These are phyloP conservation scores for Apiotrichum domesticum DNA, from an alignment of 1,284 basidiomycete genomes.

Conservation along the genomic window DNA sequence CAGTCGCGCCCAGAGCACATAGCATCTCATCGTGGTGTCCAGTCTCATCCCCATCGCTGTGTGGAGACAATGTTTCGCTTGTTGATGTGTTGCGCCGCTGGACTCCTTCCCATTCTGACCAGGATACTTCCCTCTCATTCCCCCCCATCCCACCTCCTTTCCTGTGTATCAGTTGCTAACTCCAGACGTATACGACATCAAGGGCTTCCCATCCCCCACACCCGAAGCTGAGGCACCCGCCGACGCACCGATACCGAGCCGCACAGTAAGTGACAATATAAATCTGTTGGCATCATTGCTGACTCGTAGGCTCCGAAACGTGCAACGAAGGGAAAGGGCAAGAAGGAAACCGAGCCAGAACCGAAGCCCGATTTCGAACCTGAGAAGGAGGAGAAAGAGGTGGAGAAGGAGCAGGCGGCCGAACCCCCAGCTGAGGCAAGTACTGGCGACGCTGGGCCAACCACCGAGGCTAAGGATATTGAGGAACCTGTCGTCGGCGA, in stretches of 20 bases:
- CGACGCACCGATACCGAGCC: too few species aligned
- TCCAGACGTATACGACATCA: conserved; percentile 31
- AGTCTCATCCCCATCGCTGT: too few species aligned
- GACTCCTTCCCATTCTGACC: too few species aligned
- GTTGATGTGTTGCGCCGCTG: not conserved
- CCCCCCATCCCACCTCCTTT: not conserved
- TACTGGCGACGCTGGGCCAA: not conserved
- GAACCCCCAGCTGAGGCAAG: not conserved
- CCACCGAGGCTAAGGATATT: too few species aligned
- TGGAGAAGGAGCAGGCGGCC: not conserved
- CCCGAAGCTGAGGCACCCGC: conserved; percentile 15
- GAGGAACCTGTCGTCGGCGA: too few species aligned
- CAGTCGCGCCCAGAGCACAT: too few species aligned
- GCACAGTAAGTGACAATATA: too few species aligned
- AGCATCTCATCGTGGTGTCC: too few species aligned
- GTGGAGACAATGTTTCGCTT: not conserved
- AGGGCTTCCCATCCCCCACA: conserved; percentile 30
- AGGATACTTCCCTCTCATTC: not conserved
- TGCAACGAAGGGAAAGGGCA: conserved; percentile 7
- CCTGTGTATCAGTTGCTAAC: conserved; percentile 5
- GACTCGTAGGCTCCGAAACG: too few species aligned
- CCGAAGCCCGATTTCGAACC: too few species aligned
- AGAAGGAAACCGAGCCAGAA: not conserved
- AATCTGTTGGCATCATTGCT: not conserved
- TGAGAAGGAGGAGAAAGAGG: not conserved